Evolutionary conservation across 768 basidiomycete species (phyloP).

Genomic region (Leucosporidium scottii): DNA sequence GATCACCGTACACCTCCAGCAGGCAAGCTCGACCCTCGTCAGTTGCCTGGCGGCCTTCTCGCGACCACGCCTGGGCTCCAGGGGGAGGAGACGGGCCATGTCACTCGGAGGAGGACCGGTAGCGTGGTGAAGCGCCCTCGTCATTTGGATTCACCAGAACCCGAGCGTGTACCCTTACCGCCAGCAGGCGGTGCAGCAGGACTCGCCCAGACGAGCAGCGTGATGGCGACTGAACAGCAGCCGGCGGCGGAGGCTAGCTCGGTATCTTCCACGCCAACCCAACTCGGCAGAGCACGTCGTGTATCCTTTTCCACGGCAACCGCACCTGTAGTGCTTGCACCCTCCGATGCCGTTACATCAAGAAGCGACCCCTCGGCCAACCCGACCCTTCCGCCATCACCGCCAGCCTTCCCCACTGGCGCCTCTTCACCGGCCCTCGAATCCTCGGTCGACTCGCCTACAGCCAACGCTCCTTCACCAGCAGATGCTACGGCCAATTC

Average conservation of each 20-base stretch:
- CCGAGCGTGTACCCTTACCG: not conserved
- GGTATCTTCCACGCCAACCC: not conserved
- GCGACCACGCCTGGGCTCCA: too few relatives aligned
- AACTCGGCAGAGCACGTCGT: not conserved
- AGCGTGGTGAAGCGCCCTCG: not conserved
- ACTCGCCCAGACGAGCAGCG: too few relatives aligned
- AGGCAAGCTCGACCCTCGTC: too few relatives aligned
- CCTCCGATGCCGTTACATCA: too few relatives aligned
- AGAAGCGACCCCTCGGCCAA: too few relatives aligned
- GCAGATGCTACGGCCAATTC: not conserved
- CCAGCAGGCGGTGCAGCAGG: not conserved
- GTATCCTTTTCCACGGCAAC: not conserved
- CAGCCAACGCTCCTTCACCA: not conserved
- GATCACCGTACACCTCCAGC: too few relatives aligned
- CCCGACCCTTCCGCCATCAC: too few relatives aligned
- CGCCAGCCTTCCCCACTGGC: too few relatives aligned
- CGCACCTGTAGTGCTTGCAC: too few relatives aligned
- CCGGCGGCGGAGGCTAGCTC: not conserved
- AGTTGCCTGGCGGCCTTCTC: too few relatives aligned
- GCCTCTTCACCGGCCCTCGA: too few relatives aligned
- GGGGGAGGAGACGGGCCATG: not conserved
- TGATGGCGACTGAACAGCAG: not conserved
- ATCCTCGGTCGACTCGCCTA: not conserved
- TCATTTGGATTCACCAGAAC: not conserved
- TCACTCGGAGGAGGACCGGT: conserved; percentile 3